These are phyloP conservation scores for Xerocomellus dryophilus DNA, from an alignment of 768 basidiomycete genomes.

Conservation along the genomic window DNA sequence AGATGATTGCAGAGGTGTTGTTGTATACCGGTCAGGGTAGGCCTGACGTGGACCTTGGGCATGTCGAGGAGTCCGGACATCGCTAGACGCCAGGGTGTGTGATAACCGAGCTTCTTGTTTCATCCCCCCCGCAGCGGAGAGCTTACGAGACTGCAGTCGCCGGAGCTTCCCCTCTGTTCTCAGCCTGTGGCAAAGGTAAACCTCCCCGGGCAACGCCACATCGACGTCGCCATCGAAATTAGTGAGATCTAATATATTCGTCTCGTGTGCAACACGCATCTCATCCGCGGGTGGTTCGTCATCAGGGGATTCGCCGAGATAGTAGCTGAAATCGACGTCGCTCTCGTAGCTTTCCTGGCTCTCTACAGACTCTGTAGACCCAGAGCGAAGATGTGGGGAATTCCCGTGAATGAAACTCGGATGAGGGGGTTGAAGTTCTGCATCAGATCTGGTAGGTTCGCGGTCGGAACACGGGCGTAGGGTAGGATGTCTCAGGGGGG, in stretches of 20 bases:
- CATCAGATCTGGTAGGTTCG: conserved; percentile 2
- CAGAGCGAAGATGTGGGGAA: conserved; percentile 4
- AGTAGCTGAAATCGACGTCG: conserved; percentile 43
- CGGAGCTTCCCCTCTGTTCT: conserved; percentile 61
- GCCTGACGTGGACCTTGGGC: neutral
- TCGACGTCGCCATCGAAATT: conserved; percentile 79
- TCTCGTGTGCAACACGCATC: conserved; percentile 41
- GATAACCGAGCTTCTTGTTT: conserved; percentile 12
- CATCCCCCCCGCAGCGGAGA: conserved; percentile 6
- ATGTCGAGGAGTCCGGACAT: neutral
- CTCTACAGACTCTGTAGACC: conserved; percentile 28
- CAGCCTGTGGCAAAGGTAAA: conserved; percentile 47
- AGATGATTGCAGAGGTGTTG: neutral
- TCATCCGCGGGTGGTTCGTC: conserved; percentile 29
- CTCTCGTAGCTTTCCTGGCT: conserved; percentile 32
- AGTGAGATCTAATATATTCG: conserved; percentile 61
- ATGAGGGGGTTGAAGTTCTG: conserved; percentile 37
- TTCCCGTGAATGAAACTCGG: conserved; percentile 26
- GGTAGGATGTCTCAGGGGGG: conserved; percentile 10
- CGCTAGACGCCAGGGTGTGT: neutral
- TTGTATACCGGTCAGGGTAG: neutral
- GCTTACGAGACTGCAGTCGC: conserved; percentile 43
- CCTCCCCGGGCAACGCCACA: conserved; percentile 54
- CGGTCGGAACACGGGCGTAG: conserved; percentile 14
- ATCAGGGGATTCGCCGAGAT: conserved; percentile 36